Percentiles rank a stretch among this genome's conserved stretches.
Conservation (phyloP, 371 early-diverging fungal genomes). For the Cokeromyces recurvatus region DNA sequence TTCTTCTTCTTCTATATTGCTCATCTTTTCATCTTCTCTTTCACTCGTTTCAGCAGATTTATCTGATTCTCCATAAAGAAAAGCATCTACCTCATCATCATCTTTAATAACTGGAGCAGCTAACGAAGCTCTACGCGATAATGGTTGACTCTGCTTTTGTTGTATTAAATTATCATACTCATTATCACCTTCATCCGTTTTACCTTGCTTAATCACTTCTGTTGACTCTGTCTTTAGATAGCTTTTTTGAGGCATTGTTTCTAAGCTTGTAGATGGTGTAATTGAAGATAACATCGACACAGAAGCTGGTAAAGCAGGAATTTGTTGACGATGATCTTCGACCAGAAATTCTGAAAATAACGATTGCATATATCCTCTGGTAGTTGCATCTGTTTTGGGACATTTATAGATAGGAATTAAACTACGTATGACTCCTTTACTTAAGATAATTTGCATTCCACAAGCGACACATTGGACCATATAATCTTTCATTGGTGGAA, state of each 20-base stretch:
- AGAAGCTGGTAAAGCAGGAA: slow-evolving; percentile 6
- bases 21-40: background rate
- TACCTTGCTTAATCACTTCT: no score
- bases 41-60: background rate
- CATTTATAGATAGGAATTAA: slow-evolving; percentile 32
- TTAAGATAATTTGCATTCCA: slow-evolving; percentile 56
- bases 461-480: slow-evolving; percentile 47
- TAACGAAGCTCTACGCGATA: background rate
- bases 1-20: slow-evolving; percentile 5
- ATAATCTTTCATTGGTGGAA: slow-evolving; percentile 46
- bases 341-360: slow-evolving; percentile 28
- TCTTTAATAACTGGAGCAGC: slow-evolving; percentile 1
- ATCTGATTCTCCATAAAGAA: slow-evolving; percentile 24
- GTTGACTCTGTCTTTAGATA: no score
- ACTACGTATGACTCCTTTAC: slow-evolving; percentile 61
- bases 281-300: slow-evolving; percentile 2
- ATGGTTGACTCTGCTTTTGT: background rate
- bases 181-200: background rate
- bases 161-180: background rate
- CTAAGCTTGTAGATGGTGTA: background rate
- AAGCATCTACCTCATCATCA: slow-evolving; percentile 32
- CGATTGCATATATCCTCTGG: slow-evolving; percentile 21
- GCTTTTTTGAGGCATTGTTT: background rate
- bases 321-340: background rate
- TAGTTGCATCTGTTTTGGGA: slow-evolving; percentile 20